Evolutionary conservation across 73 alveolate species (phyloP), one percentile per base, ranked within the genome.

Genomic region (Paramecium biaurelia): DNA sequence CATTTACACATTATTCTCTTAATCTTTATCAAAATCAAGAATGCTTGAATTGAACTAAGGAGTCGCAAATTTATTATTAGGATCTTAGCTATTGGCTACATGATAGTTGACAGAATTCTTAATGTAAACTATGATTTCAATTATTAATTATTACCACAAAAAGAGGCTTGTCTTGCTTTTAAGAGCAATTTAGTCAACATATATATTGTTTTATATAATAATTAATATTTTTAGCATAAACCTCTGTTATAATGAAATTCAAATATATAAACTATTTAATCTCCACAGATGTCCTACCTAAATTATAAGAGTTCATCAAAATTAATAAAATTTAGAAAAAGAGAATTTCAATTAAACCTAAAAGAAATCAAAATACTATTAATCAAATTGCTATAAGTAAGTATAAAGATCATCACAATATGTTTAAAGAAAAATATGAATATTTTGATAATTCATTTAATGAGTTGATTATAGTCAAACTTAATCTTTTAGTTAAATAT

Each of bases 1-100:
- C 74, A 79, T 43, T 45, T 79, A 32, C 8, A 79, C 90, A 42
- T 79, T 79, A 43, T 79, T 15, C 24, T 79, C 90, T 79, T 79
- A 79, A 41, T 32, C 56, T 14, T 79, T 15, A 79, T 79, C 90
- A 24, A 79, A 79, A 79, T 79, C 90, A 32, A 79, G 56, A 79
- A 79, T 79, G 18, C 56, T 41, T 43, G 76, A 43, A 79, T 79
- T 63, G 28, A 63, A 63, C 26, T 63, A 63, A 63, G 84, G 84
- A 11, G 49, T 63, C 1, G 84, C 84, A 14, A 63, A 63, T 63
- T 63, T 63, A 12, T 26, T 63, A 63, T 63, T 63, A 63, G 84
- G 84, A 63, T 63, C 84, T 24, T 63, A 32, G 45, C 84, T 63
- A 32, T 63, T 63, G 45, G 84, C 84, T 32, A 63, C 84, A 30